phyloP scores from a whole-genome alignment of 2,329 filamentous ascomycete species.

The Nothophoma quercina region DNA sequence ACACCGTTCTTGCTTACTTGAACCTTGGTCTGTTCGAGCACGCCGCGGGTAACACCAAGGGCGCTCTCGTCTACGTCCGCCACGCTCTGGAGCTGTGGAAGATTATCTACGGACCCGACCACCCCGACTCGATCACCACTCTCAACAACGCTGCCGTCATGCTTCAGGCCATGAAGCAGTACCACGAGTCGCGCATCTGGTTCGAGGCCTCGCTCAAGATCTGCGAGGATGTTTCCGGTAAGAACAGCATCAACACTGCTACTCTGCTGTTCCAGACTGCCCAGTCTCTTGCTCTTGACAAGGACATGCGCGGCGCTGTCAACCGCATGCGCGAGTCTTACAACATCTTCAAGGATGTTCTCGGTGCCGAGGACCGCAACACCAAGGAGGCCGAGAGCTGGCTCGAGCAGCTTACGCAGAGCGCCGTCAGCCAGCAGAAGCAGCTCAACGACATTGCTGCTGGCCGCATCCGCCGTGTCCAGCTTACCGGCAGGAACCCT shows the following conservation, averaged over 20 bases:
- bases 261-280: conserved; percentile 97
- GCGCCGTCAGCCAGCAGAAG: conserved; percentile 92
- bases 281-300: conserved; percentile 93
- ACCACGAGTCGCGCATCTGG: conserved; percentile 93
- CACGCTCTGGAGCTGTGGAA: conserved; percentile 97
- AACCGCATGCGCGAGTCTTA: conserved; percentile 95
- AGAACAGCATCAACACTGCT: conserved; percentile 88
- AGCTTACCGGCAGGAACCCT: conserved; percentile 64
- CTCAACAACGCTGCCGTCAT: conserved; percentile 99
- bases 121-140: conserved; percentile 97
- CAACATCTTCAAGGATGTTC: conserved; percentile 88
- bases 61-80: conserved; percentile 85
- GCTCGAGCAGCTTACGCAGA: conserved; percentile 95
- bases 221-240: conserved; percentile 88
- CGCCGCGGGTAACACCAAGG: conserved; percentile 86
- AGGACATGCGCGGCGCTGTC: conserved; percentile 90
- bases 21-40: conserved; percentile 96
- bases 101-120: conserved; percentile 90
- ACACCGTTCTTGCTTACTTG: conserved; percentile 93
- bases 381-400: conserved; percentile 97
- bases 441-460: conserved; percentile 85
- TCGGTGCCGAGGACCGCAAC: conserved; percentile 92
- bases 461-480: conserved; percentile 74
- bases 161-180: conserved; percentile 94
- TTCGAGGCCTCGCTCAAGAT: conserved; percentile 92